phyloP scores from a whole-genome alignment of 2,329 filamentous ascomycete genomes.

The Talaromyces verruculosus region DNA sequence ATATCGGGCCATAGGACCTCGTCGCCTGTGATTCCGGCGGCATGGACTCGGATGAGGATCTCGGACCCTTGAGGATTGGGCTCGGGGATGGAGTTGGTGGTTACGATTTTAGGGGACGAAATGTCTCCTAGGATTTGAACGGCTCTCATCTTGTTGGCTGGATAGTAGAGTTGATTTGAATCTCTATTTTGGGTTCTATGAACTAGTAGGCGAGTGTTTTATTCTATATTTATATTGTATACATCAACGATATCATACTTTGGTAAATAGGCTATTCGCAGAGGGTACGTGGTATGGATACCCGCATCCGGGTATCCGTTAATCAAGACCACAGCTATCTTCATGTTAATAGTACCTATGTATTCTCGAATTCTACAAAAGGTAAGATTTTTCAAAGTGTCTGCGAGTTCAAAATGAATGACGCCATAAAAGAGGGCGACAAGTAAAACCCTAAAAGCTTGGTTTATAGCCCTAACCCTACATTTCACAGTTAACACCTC shows the following conservation, averaged over 20 bases:
- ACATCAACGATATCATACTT: neutral
- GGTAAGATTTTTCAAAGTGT: neutral
- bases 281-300: neutral
- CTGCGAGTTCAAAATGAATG: neutral
- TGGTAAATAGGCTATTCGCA: neutral
- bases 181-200: neutral
- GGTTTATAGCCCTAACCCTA: neutral
- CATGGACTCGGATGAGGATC: constrained; percentile 12
- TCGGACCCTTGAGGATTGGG: neutral
- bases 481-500: neutral
- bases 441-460: neutral
- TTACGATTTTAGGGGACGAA: neutral
- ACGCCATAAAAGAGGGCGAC: neutral
- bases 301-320: neutral
- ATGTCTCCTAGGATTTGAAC: constrained; percentile 12
- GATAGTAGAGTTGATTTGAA: neutral
- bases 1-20: constrained; percentile 10
- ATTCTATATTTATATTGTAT: neutral
- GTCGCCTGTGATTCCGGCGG: constrained; percentile 13
- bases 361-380: neutral
- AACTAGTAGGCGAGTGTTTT: neutral
- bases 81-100: neutral
- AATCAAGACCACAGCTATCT: neutral
- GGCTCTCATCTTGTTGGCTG: neutral
- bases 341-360: neutral